Evolutionary conservation across 495 filamentous ascomycete genomes (phyloP).

Genomic region (Mycothermus thermophilus): DNA sequence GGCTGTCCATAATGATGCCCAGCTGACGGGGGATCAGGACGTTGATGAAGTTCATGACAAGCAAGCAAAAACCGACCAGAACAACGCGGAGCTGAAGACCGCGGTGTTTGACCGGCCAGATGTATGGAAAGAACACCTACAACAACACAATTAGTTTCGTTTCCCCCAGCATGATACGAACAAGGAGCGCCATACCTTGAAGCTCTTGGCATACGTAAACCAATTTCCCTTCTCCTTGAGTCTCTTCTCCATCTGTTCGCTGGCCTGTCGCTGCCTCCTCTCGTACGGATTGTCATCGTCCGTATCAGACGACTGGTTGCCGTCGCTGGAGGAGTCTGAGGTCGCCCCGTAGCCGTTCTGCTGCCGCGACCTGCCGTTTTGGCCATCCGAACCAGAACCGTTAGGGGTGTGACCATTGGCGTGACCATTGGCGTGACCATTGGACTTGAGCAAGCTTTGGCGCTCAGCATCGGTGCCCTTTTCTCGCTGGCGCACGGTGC

Average conservation of each 20-base stretch:
- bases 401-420: conserved; percentile 12
- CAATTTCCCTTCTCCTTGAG: conserved; percentile 49
- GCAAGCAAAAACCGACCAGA: conserved; percentile 46
- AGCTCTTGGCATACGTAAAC: conserved; percentile 49
- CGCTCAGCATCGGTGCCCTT: conserved; percentile 35
- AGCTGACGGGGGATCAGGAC: conserved; percentile 53
- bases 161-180: background rate
- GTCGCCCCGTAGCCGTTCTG: conserved; percentile 35
- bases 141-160: too few species aligned
- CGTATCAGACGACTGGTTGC: conserved; percentile 17
- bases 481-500: conserved; percentile 16
- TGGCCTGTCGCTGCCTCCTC: conserved; percentile 33
- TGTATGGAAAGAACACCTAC: conserved; percentile 48
- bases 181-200: conserved; percentile 31
- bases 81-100: conserved; percentile 41
- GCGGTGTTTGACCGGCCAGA: conserved; percentile 47
- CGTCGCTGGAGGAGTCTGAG: conserved; percentile 22
- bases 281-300: conserved; percentile 32
- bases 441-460: conserved; percentile 33
- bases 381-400: conserved; percentile 12
- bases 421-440: conserved; percentile 6
- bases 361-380: conserved; percentile 7
- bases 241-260: conserved; percentile 41
- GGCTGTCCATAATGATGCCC: conserved; percentile 45
- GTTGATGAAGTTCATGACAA: conserved; percentile 46